Evolutionary conservation across 768 basidiomycete genomes (phyloP), one percentile per base, ranked within the genome.

Genomic region (Leccinum pellstonianum): DNA sequence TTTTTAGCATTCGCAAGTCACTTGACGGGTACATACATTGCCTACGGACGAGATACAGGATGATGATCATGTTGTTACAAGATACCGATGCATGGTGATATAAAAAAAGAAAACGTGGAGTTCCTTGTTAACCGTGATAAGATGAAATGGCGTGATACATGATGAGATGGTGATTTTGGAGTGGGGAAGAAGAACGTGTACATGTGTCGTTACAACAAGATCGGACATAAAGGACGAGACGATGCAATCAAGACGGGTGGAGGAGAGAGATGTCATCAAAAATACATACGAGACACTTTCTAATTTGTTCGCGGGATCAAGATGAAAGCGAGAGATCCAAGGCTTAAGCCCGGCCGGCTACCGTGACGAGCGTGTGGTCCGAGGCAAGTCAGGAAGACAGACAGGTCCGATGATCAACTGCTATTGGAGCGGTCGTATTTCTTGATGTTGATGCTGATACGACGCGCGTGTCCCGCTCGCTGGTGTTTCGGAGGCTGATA

Each of bases 361-460:
- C 27, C 27, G 27, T 29, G 27, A 29, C 27, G 15, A 53, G n/a
- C 33, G 9, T 29, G 21, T 12, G 29, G 14, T 9, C 55, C 23
- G 4, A 35, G 19, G 14, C 17, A 19, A 50, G 49, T 19, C 15
- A 19, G 2, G 37, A 31, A 14, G 33, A 35, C 33, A 35, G 5
- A 21, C 47, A 25, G 3, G 6, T 1, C 7, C 31, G 33, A 33
- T 35, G 33, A 29, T 71, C 54, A 72, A 9, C 56, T 57, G 14
- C 66, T 63, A 35, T 27, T 49, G 14, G 49, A 29, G 4, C 62
- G 56, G 57, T 15, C 31, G 0, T 60, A 58, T 51, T 73, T 74
- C 66, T 73, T 77, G 66, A 77, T 57, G 46, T 68, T 60, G 58
- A 79, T 73, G 58, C 75, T 80, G 60, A 79, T 69, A 14, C 79